These are phyloP conservation scores for Clavispora vitiphila DNA, from an alignment of 805 yeast genomes.

Conservation along the genomic window DNA sequence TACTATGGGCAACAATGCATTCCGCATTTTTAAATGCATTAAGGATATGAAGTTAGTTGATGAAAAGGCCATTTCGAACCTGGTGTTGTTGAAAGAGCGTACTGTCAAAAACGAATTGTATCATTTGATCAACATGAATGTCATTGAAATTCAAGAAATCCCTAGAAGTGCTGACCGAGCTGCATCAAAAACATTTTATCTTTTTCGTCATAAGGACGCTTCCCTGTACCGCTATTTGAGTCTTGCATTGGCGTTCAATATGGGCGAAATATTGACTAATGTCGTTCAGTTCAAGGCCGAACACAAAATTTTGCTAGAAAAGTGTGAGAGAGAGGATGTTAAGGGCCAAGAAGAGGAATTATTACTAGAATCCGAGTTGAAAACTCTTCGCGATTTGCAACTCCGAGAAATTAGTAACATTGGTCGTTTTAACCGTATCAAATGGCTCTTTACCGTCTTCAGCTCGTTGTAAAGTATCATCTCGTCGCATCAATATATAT, in stretches of 20 bases:
- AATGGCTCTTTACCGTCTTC: conserved; percentile 54
- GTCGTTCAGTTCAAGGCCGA: conserved; percentile 52
- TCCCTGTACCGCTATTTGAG: conserved; percentile 30
- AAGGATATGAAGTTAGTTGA: conserved; percentile 68
- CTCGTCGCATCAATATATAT: not conserved
- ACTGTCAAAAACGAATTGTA: conserved; percentile 70
- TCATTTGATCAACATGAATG: conserved; percentile 60
- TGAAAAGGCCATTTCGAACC: conserved; percentile 74
- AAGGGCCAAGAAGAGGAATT: conserved; percentile 74
- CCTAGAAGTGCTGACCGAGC: conserved; percentile 90
- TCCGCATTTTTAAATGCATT: conserved; percentile 74
- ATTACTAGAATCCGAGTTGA: conserved; percentile 68
- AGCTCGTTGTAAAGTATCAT: conserved; percentile 3
- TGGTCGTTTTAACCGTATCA: conserved; percentile 51
- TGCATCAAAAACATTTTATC: conserved; percentile 79
- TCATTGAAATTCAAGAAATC: conserved; percentile 86
- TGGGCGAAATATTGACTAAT: conserved; percentile 47
- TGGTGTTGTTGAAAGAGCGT: conserved; percentile 71
- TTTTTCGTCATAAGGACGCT: conserved; percentile 60
- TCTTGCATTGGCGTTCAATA: conserved; percentile 45
- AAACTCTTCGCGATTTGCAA: conserved; percentile 60
- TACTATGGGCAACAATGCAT: conserved; percentile 60
- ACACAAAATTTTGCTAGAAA: conserved; percentile 64
- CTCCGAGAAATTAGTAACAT: conserved; percentile 51
- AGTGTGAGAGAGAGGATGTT: conserved; percentile 87